Evolutionary conservation across 768 basidiomycete species (phyloP).

Genomic region (Rhodotorula sphaerocarpa): DNA sequence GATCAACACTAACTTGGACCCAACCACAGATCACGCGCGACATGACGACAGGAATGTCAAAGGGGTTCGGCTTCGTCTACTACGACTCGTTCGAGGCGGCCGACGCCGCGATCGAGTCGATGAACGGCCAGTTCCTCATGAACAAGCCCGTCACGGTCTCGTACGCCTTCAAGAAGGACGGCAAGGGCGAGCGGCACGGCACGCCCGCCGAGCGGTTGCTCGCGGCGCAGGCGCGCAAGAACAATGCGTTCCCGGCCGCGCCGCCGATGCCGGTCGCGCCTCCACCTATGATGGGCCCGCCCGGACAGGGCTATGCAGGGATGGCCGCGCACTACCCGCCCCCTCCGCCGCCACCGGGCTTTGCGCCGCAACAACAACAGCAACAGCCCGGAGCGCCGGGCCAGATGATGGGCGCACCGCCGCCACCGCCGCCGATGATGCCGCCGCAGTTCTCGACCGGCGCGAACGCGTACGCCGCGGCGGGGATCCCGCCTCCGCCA

Average conservation of each 20-base stretch:
- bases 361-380: too few relatives aligned
- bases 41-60: slow-evolving; percentile 69
- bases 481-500: slow-evolving; percentile 18
- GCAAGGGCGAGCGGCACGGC: slow-evolving; percentile 94
- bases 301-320: neutral
- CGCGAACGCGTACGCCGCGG: slow-evolving; percentile 12
- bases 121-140: slow-evolving; percentile 96
- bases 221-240: slow-evolving; percentile 89
- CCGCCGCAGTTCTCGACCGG: slow-evolving; percentile 23
- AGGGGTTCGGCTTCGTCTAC: slow-evolving; percentile 94
- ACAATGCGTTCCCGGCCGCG: slow-evolving; percentile 65
- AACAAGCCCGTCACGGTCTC: slow-evolving; percentile 96
- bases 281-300: neutral
- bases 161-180: slow-evolving; percentile 99
- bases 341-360: slow-evolving; percentile 18
- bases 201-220: slow-evolving; percentile 93
- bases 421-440: slow-evolving; percentile 4
- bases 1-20: too few relatives aligned
- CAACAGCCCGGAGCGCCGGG: too few relatives aligned
- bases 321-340: slow-evolving; percentile 5
- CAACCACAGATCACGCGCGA: slow-evolving; percentile 87
- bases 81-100: slow-evolving; percentile 97
- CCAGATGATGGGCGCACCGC: neutral
- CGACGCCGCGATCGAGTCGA: slow-evolving; percentile 88
- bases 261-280: neutral